Conservation (phyloP, 192 early-diverging fungal genomes). For the Bifiguratus adelaidae region DNA sequence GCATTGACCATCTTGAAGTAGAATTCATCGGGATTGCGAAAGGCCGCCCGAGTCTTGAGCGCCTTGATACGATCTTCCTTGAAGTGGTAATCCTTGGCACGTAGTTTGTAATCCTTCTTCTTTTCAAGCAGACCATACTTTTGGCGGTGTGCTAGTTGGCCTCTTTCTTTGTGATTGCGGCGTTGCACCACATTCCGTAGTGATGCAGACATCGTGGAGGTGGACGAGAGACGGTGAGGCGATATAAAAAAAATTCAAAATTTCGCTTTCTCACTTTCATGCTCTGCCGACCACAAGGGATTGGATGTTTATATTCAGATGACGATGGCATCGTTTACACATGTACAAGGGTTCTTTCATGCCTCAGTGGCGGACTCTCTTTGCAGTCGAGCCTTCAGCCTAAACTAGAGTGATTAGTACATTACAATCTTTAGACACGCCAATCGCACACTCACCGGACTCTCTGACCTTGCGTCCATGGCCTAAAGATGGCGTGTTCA, state of each 20-base stretch:
- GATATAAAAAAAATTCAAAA: background rate
- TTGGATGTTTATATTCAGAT: too few species aligned
- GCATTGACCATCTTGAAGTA: constrained; percentile 94
- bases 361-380: too few species aligned
- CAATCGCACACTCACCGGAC: too few species aligned
- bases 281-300: too few species aligned
- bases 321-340: too few species aligned
- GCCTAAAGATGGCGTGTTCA: too few species aligned
- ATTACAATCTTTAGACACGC: too few species aligned
- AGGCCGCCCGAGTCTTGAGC: constrained; percentile 75
- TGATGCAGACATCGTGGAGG: constrained; percentile 40
- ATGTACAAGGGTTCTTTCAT: too few species aligned
- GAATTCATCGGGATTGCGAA: constrained; percentile 95
- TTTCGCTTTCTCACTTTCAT: too few species aligned
- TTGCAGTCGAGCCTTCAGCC: too few species aligned
- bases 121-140: constrained; percentile 85
- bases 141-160: constrained; percentile 51
- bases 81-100: constrained; percentile 79
- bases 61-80: constrained; percentile 83
- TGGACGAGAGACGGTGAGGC: background rate
- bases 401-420: too few species aligned
- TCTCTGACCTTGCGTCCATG: too few species aligned
- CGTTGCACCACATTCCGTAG: constrained; percentile 77
- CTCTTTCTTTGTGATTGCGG: constrained; percentile 84
- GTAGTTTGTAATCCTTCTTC: constrained; percentile 95